A percentile compares a stretch with the other conserved stretches of the same genome.
Conservation (phyloP, 441 rosid genomes). For the Adansonia rubrostipa region DNA sequence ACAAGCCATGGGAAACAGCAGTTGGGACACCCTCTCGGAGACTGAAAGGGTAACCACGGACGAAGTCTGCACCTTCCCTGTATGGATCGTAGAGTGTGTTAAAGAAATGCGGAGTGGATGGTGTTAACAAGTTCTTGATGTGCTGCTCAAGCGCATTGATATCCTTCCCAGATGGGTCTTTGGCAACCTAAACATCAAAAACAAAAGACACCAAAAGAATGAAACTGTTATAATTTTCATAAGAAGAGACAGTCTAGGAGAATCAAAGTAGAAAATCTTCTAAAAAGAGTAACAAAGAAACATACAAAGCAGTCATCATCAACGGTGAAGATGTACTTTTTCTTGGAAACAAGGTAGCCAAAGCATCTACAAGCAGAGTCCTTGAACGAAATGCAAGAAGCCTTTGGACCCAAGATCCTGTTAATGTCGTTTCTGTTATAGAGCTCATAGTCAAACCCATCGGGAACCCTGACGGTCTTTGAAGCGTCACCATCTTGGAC, state of each 20-base stretch:
- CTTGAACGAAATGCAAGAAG: constrained; percentile 92
- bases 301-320: constrained; percentile 97
- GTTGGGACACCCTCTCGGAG: constrained; percentile 89
- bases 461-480: constrained; percentile 76
- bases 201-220: neutral
- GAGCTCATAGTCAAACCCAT: constrained; percentile 88
- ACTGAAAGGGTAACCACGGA: constrained; percentile 95
- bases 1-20: constrained; percentile 95
- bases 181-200: constrained; percentile 51
- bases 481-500: constrained; percentile 95
- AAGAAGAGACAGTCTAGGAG: neutral
- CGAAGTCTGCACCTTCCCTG: constrained; percentile 88
- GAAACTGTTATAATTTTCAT: constrained; percentile 14
- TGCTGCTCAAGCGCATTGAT: constrained; percentile 90
- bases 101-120: constrained; percentile 89
- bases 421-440: constrained; percentile 86
- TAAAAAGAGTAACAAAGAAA: neutral
- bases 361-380: constrained; percentile 97
- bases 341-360: constrained; percentile 92
- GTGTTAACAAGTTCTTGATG: constrained; percentile 75
- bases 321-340: constrained; percentile 92
- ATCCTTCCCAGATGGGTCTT: constrained; percentile 81
- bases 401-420: constrained; percentile 83
- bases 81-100: constrained; percentile 91
- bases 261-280: no score